These are phyloP conservation scores for Fraxinus dipetala DNA, from an alignment of 305 asterid species.

Conservation along the genomic window DNA sequence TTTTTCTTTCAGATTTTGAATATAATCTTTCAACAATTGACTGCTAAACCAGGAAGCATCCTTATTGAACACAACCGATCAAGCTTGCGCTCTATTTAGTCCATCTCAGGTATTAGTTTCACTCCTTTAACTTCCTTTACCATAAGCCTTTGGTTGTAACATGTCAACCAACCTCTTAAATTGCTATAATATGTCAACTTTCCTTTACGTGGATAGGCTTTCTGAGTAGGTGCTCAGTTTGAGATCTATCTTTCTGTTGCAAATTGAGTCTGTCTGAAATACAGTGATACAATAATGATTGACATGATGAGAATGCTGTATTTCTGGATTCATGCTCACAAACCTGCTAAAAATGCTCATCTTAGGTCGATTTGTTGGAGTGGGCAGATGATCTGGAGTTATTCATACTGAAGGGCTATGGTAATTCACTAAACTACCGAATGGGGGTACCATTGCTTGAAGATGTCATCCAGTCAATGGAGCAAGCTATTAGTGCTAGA, in stretches of 20 bases:
- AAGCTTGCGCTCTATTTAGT: slow-evolving; percentile 80
- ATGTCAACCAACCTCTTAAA: not conserved
- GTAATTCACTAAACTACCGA: slow-evolving; percentile 76
- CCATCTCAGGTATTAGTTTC: slow-evolving; percentile 60
- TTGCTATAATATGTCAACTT: not conserved
- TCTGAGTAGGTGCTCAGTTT: slow-evolving; percentile 14
- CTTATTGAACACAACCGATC: slow-evolving; percentile 64
- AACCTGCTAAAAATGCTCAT: slow-evolving; percentile 18
- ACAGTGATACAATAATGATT: not conserved
- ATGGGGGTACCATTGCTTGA: slow-evolving; percentile 93
- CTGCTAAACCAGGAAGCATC: slow-evolving; percentile 45
- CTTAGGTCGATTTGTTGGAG: slow-evolving; percentile 73
- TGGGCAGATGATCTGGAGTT: slow-evolving; percentile 94
- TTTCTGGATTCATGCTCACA: not conserved
- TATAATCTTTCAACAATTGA: not conserved
- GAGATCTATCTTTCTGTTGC: slow-evolving; percentile 8
- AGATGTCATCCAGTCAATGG: slow-evolving; percentile 90
- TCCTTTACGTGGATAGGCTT: slow-evolving; percentile 8
- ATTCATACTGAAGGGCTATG: slow-evolving; percentile 82
- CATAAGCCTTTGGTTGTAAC: not conserved
- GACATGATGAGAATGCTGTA: slow-evolving; percentile 2
- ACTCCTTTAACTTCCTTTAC: not conserved
- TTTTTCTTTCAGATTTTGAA: not conserved
- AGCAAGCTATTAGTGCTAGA: slow-evolving; percentile 69
- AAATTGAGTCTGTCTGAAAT: slow-evolving; percentile 1